Conservation (phyloP, 371 early-diverging fungal genomes). For the Saksenaea oblongispora region DNA sequence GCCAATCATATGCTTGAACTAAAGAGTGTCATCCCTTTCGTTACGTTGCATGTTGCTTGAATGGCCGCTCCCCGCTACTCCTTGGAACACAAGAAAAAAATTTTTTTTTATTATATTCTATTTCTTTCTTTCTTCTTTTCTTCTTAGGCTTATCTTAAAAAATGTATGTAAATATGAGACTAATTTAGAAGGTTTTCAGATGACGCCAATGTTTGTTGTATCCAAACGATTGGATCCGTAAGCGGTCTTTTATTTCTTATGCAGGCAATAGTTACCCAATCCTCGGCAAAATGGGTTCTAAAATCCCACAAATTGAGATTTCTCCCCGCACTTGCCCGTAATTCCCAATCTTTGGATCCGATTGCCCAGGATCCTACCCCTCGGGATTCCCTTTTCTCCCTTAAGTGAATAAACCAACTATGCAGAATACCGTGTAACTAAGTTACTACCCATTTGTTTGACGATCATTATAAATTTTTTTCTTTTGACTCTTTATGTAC, state of each 20-base stretch:
- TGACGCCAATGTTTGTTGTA: constrained; percentile 2
- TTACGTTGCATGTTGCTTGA: constrained; percentile 4
- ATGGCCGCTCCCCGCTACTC: constrained; percentile 4
- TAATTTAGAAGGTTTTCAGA: neutral
- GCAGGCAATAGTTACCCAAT: constrained; percentile 3
- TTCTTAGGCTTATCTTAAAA: too few species aligned
- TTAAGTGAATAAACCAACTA: too few species aligned
- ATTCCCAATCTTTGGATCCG: neutral
- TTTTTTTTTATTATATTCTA: neutral
- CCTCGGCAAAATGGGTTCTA: constrained; percentile 2
- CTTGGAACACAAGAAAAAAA: constrained; percentile 1
- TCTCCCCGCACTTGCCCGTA: constrained; percentile 4
- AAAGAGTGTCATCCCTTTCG: neutral
- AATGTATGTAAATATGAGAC: too few species aligned
- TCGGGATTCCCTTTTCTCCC: neutral
- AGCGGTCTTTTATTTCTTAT: constrained; percentile 5
- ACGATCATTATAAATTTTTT: neutral
- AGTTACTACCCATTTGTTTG: too few species aligned
- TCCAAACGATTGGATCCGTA: constrained; percentile 1
- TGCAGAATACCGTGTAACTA: too few species aligned
- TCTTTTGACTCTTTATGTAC: neutral
- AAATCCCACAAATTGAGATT: neutral
- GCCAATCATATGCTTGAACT: neutral
- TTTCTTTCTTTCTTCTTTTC: neutral
- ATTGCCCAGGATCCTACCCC: neutral